Evolutionary conservation across 1,139 yeast genomes (phyloP).

Genomic region (Tardiomyces blankii): DNA sequence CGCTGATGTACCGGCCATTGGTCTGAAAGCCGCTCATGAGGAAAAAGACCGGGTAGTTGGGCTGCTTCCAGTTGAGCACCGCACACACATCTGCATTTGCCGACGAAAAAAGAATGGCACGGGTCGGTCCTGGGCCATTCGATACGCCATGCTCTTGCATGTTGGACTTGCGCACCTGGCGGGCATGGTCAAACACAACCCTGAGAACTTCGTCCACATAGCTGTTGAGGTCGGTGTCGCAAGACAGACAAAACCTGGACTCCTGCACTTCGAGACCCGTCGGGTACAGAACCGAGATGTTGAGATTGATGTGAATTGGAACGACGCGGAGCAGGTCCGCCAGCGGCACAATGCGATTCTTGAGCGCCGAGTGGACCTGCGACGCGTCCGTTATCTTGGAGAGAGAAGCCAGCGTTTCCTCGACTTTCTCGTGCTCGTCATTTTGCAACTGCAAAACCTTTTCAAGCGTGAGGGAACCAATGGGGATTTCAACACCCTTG

Average conservation of each 20-base stretch:
- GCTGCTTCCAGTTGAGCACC: slow-evolving; percentile 94
- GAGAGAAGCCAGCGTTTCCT: slow-evolving; percentile 1
- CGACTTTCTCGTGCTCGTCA: slow-evolving; percentile 1
- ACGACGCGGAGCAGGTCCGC: not conserved
- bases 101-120: slow-evolving; percentile 65
- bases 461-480: slow-evolving; percentile 34
- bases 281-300: slow-evolving; percentile 75
- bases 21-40: slow-evolving; percentile 39
- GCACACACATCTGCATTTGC: slow-evolving; percentile 85
- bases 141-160: not conserved
- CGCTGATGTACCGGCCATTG: slow-evolving; percentile 23
- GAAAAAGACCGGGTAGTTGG: slow-evolving; percentile 89
- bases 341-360: slow-evolving; percentile 36
- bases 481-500: slow-evolving; percentile 38
- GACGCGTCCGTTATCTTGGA: not conserved
- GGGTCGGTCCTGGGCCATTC: not conserved
- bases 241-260: not conserved
- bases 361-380: slow-evolving; percentile 11
- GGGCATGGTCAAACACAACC: slow-evolving; percentile 67
- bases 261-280: slow-evolving; percentile 43
- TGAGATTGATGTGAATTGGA: slow-evolving; percentile 27
- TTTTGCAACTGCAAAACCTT: slow-evolving; percentile 4
- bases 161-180: slow-evolving; percentile 18
- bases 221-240: slow-evolving; percentile 46
- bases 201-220: slow-evolving; percentile 68